Evolutionary conservation across 2,329 filamentous ascomycete genomes (phyloP), one percentile per base, ranked within the genome.

Genomic region (Aspergillus chevalieri): DNA sequence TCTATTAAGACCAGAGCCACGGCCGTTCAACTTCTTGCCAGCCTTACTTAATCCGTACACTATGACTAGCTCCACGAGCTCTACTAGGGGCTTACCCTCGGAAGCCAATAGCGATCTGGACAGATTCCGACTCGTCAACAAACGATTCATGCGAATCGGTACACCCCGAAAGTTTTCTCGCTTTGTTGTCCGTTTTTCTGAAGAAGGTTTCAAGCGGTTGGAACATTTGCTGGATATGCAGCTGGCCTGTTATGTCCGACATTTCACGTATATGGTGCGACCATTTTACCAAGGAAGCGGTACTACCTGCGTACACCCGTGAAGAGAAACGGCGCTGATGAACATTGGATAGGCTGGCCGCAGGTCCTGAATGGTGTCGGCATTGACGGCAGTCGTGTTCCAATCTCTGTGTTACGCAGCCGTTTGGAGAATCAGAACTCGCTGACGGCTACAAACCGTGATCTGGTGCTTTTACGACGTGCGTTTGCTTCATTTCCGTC

Each of bases 401-500:
- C 57, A 26, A 48, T 64, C 19, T 57, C 59, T n/a, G 50, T 61
- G 45, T 33, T 65, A 43, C 67, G 69, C 52, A 52, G 55, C 22
- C 54, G 50, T 17, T 53, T 71, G 6, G 59, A 60, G n/a, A 68
- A 71, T 30, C 69, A 72, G 53, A 60, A 50, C 8, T 68, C 73
- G 15, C 74, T 85, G 39, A 66, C 83, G 47, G 64, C 70, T 34
- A 72, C 71, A 2, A 65, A 74, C 45, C 71, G 77, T 52, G 82
- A 85, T 57, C 69, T 75, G 36, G 62, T 65, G 12, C 71, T 80
- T 15, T 66, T 85, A 30, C 77, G 73, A 51, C 73, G 74, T 50
- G 81, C 80, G 15, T 75, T 84, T 53, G 67, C 70, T 30, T 76
- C 78, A 1, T 86, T 86, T 58, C 77, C 74, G 2, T 75, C 76